phyloP scores from a whole-genome alignment of 2,329 filamentous ascomycete genomes.

The Metarhizium sp. region DNA sequence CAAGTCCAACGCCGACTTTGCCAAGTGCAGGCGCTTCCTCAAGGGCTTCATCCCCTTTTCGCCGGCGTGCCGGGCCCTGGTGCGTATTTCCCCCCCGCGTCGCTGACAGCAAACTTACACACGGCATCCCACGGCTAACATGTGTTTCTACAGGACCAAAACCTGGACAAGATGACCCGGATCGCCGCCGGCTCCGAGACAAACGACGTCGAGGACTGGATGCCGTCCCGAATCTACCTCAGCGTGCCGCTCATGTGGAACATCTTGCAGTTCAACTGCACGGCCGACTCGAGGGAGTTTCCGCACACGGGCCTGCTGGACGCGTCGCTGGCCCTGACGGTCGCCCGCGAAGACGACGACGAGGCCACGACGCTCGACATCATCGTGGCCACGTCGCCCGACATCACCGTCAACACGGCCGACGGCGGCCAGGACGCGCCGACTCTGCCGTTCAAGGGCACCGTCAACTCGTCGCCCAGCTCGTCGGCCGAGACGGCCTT shows the following conservation, averaged over 20 bases:
- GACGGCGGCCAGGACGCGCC: constrained; percentile 41
- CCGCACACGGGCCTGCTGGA: constrained; percentile 31
- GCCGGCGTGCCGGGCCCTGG: constrained; percentile 34
- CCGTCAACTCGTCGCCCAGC: constrained; percentile 12
- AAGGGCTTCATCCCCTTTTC: constrained; percentile 38
- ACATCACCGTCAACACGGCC: constrained; percentile 40
- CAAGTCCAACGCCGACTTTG: constrained; percentile 42
- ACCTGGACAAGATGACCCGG: constrained; percentile 36
- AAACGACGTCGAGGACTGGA: constrained; percentile 40
- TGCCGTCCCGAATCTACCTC: constrained; percentile 42
- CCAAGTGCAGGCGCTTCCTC: constrained; percentile 39
- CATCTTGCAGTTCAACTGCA: constrained; percentile 37
- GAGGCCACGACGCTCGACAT: constrained; percentile 35
- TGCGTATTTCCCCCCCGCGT: constrained; percentile 16
- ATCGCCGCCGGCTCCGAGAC: constrained; percentile 39
- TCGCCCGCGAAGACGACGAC: constrained; percentile 20
- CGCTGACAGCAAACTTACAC: neutral
- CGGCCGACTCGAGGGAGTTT: constrained; percentile 24
- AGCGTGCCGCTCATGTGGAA: constrained; percentile 45
- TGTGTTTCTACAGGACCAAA: constrained; percentile 28
- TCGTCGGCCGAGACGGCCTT: constrained; percentile 15
- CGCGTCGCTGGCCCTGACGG: constrained; percentile 26
- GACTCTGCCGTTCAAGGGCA: constrained; percentile 26
- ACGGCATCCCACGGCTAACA: constrained; percentile 7
- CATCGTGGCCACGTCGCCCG: constrained; percentile 40